Base-by-base conservation (phyloP, 2,329 filamentous ascomycete genomes). In the Trichoderma afroharzianum region DNA sequence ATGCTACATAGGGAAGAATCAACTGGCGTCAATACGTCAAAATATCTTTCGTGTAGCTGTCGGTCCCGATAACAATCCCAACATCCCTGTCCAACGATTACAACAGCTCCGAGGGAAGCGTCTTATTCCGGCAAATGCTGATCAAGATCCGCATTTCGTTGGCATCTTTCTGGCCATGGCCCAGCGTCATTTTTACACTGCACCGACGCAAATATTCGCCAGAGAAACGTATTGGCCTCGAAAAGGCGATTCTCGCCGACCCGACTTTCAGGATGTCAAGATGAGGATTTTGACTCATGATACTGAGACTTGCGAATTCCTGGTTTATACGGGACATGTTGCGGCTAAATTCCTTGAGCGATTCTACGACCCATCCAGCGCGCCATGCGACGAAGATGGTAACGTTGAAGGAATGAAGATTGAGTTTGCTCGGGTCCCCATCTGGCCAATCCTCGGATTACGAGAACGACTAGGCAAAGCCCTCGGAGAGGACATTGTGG, bases 101-200 rank as follows among this genome's bases (percentile, higher is more conserved):
- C 85, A 87, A 70, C 76, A 79, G 39, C 76, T 86, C 15, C 83
- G 86, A 1, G 82, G 83, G 6, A 86, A 84, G 75, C 79, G 80
- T 61, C 79, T 89, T 4, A 71, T 85, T 4, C 88, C 88, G 0
- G 76, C 79, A 3, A 82, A 88, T 63, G 72, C 77, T 2, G 83
- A 88, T 63, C 84, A 87, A 62, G 88, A 90, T 74, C 80, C 85
- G 0, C 85, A 87, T 71, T 81, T 88, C 43, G 80, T 87, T 6
- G 86, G 83, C 24, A 82, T 85, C 57, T 85, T 89, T 71, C 74
- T 90, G 14, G 85, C 85, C 61, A 87, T 90, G 85, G 88, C 88
- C 8, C 88, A 90, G 74, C 81, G 83, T 9, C 82, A 86, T 61
- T 87, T 87, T 71, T 88, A 89, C 75, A 74, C 73, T 11, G 39